These are phyloP conservation scores for Ambispora gerdemannii DNA, from an alignment of 192 early-diverging fungal genomes.

Conservation along the genomic window DNA sequence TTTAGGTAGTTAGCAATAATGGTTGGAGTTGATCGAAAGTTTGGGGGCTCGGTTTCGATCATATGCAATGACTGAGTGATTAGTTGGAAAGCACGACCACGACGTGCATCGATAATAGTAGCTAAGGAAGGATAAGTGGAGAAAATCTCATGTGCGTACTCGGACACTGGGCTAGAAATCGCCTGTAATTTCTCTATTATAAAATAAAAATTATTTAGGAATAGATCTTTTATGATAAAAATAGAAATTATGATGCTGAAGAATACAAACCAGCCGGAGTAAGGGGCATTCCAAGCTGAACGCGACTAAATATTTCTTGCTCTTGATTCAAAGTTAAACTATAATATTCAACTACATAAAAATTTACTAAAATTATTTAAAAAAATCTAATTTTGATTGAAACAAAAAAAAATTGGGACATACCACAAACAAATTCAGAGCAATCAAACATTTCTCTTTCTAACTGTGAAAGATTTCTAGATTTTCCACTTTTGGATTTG, in stretches of 20 bases:
- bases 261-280: constrained; percentile 26
- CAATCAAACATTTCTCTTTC: constrained; percentile 28
- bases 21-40: constrained; percentile 22
- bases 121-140: constrained; percentile 5
- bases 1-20: constrained; percentile 22
- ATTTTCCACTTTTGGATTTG: no score
- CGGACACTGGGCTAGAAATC: constrained; percentile 30
- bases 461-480: constrained; percentile 1
- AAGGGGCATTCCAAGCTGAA: constrained; percentile 33
- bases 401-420: not conserved
- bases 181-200: constrained; percentile 31
- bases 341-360: constrained; percentile 31
- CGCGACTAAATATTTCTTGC: constrained; percentile 36
- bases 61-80: constrained; percentile 30
- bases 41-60: constrained; percentile 23
- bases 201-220: not conserved
- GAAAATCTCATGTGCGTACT: constrained; percentile 23
- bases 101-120: constrained; percentile 20
- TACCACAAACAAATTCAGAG: constrained; percentile 32
- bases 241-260: not conserved
- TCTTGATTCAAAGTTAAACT: constrained; percentile 33
- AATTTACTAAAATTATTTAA: no score
- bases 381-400: not conserved
- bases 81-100: constrained; percentile 26
- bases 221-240: not conserved